Evolutionary conservation across 345 rosid species (phyloP), one percentile per base, ranked within the genome.

Genomic region (Eutrema japonicum): DNA sequence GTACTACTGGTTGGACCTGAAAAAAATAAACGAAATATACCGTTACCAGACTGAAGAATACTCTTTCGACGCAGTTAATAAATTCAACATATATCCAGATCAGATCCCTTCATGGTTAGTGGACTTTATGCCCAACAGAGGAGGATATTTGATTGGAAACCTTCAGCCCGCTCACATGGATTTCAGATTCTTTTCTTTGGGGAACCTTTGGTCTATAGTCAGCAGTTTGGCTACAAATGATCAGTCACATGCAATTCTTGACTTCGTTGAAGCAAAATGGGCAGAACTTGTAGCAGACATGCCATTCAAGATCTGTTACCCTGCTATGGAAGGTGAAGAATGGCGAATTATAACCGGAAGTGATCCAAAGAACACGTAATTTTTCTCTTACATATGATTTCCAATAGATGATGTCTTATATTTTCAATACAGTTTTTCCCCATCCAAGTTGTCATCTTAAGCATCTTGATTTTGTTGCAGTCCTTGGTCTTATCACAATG

Each of bases 151-250:
- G 76, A 83, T 92, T 42, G 96, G 98, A 71, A 92, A 92, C 70
- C 85, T 89, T 82, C 98, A 92, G 78, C 98, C 98, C 0, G 98
- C 96, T 38, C 96, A 90, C 80, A 92, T 92, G 98, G 96, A 92
- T 74, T 92, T 92, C 82, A 88, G 95, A 66, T 88, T 92, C 86
- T 92, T 92, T 81, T 82, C 98, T 60, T 85, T 92, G 47, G 96
- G 98, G 62, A 92, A 92, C 60, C 78, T 92, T 32, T 92, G 96
- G 98, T 87, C 96, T 30, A 70, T 92, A 59, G 82, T 87, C 6
- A 78, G 96, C 70, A 78, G 91, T 68, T 91, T 90, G 46, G 90
- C 95, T 41, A 83, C 93, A 6, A 30, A 63, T 47, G 87, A 90
- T 29, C 96, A 90, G 75, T 90, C 96, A n/a, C 91, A 93, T 58